Conservation (phyloP, 305 asterid genomes). For the Vinca major region DNA sequence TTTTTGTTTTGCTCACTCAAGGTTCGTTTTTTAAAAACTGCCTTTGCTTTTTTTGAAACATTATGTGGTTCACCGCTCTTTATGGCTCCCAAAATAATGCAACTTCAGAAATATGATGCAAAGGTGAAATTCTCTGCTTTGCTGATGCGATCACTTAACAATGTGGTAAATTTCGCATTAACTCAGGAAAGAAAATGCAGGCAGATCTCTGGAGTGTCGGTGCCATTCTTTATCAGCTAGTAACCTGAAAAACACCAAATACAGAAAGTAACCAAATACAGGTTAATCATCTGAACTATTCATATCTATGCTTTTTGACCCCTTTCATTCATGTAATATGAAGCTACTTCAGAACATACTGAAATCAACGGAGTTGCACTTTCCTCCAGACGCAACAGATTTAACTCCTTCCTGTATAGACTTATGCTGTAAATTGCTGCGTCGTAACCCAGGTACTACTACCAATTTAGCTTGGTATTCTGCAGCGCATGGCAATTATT, state of each 20-base stretch:
- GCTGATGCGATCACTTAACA: slow-evolving; percentile 11
- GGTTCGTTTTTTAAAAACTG: too few species aligned
- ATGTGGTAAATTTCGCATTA: slow-evolving; percentile 18
- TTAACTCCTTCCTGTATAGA: slow-evolving; percentile 63
- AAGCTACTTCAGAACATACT: slow-evolving; percentile 83
- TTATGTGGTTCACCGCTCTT: slow-evolving; percentile 93
- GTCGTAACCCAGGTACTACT: slow-evolving; percentile 73
- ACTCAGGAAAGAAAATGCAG: slow-evolving; percentile 41
- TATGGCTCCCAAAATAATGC: slow-evolving; percentile 99
- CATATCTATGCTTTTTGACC: slow-evolving; percentile 9
- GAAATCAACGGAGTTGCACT: slow-evolving; percentile 65
- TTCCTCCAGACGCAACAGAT: slow-evolving; percentile 60
- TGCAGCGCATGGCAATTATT: not conserved
- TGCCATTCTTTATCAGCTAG: slow-evolving; percentile 86
- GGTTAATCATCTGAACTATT: slow-evolving; percentile 36
- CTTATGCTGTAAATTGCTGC: slow-evolving; percentile 76
- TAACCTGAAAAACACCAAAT: slow-evolving; percentile 80
- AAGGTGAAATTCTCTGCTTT: slow-evolving; percentile 50
- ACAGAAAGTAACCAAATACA: slow-evolving; percentile 69
- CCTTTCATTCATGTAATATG: slow-evolving; percentile 16
- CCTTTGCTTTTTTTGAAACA: slow-evolving; percentile 43
- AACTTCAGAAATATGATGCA: slow-evolving; percentile 80
- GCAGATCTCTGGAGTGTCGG: slow-evolving; percentile 99
- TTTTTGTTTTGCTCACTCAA: not conserved
- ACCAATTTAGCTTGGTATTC: slow-evolving; percentile 3